Evolutionary conservation across 148 eudicot species (phyloP).

Genomic region (Chenopodium album): DNA sequence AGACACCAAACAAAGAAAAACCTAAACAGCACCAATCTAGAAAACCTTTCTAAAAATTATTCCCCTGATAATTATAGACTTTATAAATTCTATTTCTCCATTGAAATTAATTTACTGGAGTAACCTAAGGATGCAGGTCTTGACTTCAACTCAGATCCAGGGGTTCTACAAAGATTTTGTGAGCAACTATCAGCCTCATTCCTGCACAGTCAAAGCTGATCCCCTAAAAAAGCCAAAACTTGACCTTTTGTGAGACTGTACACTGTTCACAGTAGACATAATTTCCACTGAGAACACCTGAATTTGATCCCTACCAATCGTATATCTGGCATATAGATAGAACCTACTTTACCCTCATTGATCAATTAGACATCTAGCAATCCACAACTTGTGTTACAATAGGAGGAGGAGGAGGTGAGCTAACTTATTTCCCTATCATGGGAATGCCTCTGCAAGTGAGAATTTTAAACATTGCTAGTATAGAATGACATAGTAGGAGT

Average conservation of each 20-base stretch:
- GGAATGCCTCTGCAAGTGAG: too few species aligned
- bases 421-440: too few species aligned
- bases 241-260: too few species aligned
- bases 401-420: too few species aligned
- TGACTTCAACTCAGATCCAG: background rate
- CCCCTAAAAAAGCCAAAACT: background rate
- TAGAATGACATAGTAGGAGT: too few species aligned
- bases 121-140: background rate
- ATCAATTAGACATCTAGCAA: background rate
- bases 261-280: background rate
- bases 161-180: background rate
- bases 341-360: background rate
- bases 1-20: background rate
- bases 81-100: background rate
- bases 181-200: background rate
- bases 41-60: background rate
- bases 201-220: background rate
- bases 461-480: too few species aligned
- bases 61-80: too few species aligned
- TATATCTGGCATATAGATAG: background rate
- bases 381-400: background rate
- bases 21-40: background rate
- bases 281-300: too few species aligned
- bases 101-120: background rate
- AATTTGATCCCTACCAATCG: background rate